Evolutionary conservation across 306 rosid species (phyloP).

Genomic region (Sindora glabra): DNA sequence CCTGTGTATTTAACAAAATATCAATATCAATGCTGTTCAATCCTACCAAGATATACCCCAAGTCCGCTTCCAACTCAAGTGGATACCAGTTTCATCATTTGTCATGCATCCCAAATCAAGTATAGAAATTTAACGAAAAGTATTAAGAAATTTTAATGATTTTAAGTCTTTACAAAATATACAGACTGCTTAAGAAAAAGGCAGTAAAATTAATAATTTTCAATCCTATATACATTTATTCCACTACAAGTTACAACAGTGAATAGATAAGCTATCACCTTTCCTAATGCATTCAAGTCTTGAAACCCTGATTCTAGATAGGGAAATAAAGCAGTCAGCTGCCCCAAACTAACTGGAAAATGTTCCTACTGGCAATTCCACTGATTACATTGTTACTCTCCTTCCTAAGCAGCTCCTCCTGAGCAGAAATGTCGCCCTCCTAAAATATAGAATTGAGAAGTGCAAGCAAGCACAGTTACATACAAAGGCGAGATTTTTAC

Average conservation of each 20-base stretch:
- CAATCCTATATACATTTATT: conserved; percentile 4
- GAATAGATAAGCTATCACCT: background rate
- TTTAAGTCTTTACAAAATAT: too few species aligned
- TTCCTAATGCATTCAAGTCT: background rate
- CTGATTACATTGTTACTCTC: conserved; percentile 58
- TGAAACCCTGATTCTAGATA: background rate
- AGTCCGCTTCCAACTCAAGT: too few species aligned
- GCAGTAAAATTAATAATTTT: too few species aligned
- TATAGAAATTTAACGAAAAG: too few species aligned
- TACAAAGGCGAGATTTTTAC: background rate
- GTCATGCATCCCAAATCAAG: too few species aligned
- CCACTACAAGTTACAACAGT: background rate
- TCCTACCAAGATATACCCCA: too few species aligned
- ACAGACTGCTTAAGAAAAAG: too few species aligned
- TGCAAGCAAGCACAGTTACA: background rate
- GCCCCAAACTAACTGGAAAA: conserved; percentile 84
- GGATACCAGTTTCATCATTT: too few species aligned
- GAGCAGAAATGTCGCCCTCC: conserved; percentile 67
- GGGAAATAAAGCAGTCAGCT: conserved; percentile 16
- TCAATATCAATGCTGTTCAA: too few species aligned
- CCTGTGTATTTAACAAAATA: too few species aligned
- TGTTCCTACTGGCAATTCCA: conserved; percentile 72
- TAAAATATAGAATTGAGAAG: conserved; percentile 17
- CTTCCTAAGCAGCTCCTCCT: conserved; percentile 68
- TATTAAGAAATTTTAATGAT: too few species aligned